Evolutionary conservation across 345 rosid genomes (phyloP), one percentile per base, ranked within the genome.

Genomic region (Gossypium rotundifolium): DNA sequence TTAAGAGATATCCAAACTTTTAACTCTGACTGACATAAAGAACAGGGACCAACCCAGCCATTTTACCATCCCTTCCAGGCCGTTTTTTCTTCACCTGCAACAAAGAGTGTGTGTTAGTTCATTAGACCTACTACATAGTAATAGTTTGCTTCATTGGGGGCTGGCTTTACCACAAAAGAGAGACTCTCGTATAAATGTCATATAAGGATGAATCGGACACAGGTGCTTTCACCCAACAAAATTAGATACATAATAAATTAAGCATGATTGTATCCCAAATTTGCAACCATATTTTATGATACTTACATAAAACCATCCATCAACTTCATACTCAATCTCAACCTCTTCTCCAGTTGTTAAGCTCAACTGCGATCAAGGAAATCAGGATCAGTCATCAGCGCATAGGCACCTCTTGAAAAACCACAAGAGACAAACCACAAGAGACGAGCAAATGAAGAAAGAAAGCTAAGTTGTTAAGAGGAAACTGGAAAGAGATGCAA

Each of bases 221-320:
- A 33, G 40, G 1, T 33, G 40, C 40, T 33, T 33, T 33, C 40
- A 33, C 40, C 40, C 40, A 6, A 14, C 55, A 52, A 52, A 52
- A n/a, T 38, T 48, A 44, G 59, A 63, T 13, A 55, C 42, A 52
- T 52, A 33, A 52, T 52, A 3, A 52, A 52, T 52, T 52, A 52
- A 52, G 55, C 20, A 14, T 17, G 20, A 14, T 52, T 18, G 14
- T 52, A 52, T 14, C 55, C n/a, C 55, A 52, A 17, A 14, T 17
- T 52, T 52, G 55, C 55, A 52, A 52, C 55, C 55, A 14, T 52
- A n/a, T 52, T 17, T 52, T 13, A 17, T 52, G n/a, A 65, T 1
- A 91, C 98, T 91, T 87, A 95, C 99, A 80, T 93, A 91, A 83
- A 88, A 93, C 98, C 99, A 95, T 51, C 98, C 99, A 79, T 95